Base-by-base conservation (phyloP, 371 early-diverging fungal genomes). In the Fennellomyces sp. region DNA sequence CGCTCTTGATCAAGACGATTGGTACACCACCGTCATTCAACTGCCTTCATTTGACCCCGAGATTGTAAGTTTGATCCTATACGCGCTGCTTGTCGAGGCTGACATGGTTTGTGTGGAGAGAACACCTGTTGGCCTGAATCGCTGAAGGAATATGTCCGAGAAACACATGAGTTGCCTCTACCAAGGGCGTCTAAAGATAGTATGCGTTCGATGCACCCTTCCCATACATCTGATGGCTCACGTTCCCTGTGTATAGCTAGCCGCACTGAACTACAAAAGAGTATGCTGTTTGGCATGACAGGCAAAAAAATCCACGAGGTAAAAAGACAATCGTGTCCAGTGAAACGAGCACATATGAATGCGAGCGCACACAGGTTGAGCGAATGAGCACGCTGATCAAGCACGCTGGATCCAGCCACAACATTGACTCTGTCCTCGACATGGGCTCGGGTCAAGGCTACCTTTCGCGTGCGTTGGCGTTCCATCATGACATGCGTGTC, bases 371-470 rank as follows among this genome's bases (percentile, higher is more conserved):
- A 2, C 47, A 73, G 74, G 92, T 93, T 17, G 80, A 83, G 31
- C 72, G 78, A 26, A 77, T 93, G 67, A 81, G 84, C 30, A 74
- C 80, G 15, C 58, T 90, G 33, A 82, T 91, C 2, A 49, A 66
- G 36, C 65, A 72, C 3, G 48, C 60, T 6, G 71, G 76, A 13
- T 60, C 68, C 5, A 68, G 73, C 27, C 73, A 83, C 12, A n/a
- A n/a, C n/a, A 45, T 45, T 15, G 17, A 19, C 17, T 45, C 45
- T 23, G 80, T 87, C 7, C 79, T 87, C 23, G 91, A 91, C 57
- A 64, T 91, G 5, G 91, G 91, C 4, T 90, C 91, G 7, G 91
- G 88, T 0, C 83, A 82, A 69, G 95, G 94, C 0, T 94, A 95
- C 55, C 67, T 94, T 26, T 90, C 91, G 26, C 79, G 92, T 4